These are phyloP conservation scores for Chrysophaeum taylorii DNA, from an alignment of 352 stramenopile species.

Conservation along the genomic window DNA sequence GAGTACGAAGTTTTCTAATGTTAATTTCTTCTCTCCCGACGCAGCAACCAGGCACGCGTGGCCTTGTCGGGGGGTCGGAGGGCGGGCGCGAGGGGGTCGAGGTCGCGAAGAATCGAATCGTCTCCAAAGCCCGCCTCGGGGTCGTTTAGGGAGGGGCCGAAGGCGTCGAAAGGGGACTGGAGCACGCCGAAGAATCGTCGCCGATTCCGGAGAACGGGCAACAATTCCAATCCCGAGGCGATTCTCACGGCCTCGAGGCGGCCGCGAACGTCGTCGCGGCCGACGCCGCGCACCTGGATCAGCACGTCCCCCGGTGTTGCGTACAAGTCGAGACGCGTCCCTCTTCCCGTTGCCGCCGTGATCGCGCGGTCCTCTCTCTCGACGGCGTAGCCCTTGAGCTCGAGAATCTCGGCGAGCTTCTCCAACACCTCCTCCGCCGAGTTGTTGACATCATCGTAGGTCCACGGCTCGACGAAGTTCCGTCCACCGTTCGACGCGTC, in stretches of 20 bases:
- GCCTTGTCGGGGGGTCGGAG: neutral
- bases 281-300: neutral
- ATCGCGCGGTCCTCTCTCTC: neutral
- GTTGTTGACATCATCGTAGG: conserved; percentile 2
- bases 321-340: no score
- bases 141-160: conserved; percentile 1
- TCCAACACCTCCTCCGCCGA: neutral
- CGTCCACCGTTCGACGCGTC: conserved; percentile 6
- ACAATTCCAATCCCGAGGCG: neutral
- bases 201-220: conserved; percentile 4
- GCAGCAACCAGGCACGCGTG: neutral
- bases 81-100: neutral
- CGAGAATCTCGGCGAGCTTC: neutral
- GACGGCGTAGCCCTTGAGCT: neutral
- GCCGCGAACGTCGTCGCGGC: neutral
- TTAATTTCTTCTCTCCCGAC: no score
- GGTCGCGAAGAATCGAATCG: neutral
- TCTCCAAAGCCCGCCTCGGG: neutral
- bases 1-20: no score
- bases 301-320: no score
- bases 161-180: conserved; percentile 10
- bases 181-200: neutral
- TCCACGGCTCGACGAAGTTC: neutral
- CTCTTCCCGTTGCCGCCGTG: no score
- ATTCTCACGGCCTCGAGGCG: neutral